These are phyloP conservation scores for Fusarium mangiferae DNA, from an alignment of 2,329 filamentous ascomycete genomes.

Conservation along the genomic window DNA sequence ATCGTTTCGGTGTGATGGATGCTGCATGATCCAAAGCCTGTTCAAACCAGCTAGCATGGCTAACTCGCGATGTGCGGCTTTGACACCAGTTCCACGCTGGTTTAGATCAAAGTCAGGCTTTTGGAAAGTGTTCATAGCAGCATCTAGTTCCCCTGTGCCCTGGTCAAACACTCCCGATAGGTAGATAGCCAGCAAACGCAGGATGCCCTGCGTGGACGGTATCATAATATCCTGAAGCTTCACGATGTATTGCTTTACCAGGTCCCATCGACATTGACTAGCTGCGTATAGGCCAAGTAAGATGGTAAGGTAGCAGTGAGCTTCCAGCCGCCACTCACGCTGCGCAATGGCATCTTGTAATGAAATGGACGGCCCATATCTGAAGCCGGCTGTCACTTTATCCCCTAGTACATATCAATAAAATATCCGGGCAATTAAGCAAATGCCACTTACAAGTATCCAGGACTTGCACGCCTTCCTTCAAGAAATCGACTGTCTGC, in stretches of 20 bases:
- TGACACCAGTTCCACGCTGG: constrained; percentile 51
- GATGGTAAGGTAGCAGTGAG: constrained; percentile 77
- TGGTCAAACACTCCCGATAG: constrained; percentile 81
- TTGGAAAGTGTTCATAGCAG: constrained; percentile 74
- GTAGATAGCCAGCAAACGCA: constrained; percentile 70
- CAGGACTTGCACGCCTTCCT: constrained; percentile 56
- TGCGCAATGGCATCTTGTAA: constrained; percentile 68
- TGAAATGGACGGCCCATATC: constrained; percentile 58
- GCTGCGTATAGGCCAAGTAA: constrained; percentile 76
- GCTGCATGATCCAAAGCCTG: constrained; percentile 77
- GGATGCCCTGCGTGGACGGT: constrained; percentile 54
- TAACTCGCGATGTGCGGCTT: constrained; percentile 70
- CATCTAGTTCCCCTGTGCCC: constrained; percentile 76
- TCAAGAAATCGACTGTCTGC: constrained; percentile 54
- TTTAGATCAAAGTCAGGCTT: constrained; percentile 64
- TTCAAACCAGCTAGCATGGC: constrained; percentile 75
- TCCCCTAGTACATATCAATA: constrained; percentile 48
- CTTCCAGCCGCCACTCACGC: constrained; percentile 71
- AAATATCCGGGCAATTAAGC: neutral
- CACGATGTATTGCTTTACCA: constrained; percentile 67
- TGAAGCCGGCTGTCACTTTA: constrained; percentile 47
- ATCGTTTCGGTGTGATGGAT: constrained; percentile 66
- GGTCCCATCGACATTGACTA: constrained; percentile 75
- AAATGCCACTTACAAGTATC: constrained; percentile 55
- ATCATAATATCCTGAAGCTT: constrained; percentile 60